These are phyloP conservation scores for Chlorociboria aeruginascens DNA, from an alignment of 495 filamentous ascomycete species.

Conservation along the genomic window DNA sequence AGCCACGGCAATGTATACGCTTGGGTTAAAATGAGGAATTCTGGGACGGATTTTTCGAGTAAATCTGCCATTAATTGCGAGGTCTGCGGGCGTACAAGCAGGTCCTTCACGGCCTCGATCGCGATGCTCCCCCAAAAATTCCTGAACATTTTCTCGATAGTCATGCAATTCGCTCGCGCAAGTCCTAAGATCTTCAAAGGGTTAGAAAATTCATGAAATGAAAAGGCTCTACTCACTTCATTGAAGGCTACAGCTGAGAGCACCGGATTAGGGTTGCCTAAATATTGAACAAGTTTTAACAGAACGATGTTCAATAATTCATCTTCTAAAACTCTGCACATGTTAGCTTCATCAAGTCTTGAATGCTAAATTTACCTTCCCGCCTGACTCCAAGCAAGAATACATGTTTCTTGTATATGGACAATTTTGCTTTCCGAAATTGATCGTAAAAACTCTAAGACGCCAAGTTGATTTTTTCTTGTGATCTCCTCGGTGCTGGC, in stretches of 20 bases:
- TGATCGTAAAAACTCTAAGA: conserved; percentile 55
- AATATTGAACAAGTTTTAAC: conserved; percentile 69
- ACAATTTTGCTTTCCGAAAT: conserved; percentile 53
- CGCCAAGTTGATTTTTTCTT: conserved; percentile 51
- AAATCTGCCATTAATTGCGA: conserved; percentile 70
- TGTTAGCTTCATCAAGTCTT: conserved; percentile 1
- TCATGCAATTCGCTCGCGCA: conserved; percentile 46
- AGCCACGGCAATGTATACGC: conserved; percentile 73
- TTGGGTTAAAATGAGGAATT: conserved; percentile 70
- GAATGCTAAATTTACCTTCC: conserved; percentile 27
- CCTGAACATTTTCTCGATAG: conserved; percentile 54
- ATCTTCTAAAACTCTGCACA: conserved; percentile 44
- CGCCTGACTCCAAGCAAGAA: conserved; percentile 73
- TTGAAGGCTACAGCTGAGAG: conserved; percentile 69
- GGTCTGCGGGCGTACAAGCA: conserved; percentile 68
- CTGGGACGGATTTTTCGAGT: conserved; percentile 54
- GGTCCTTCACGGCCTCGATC: conserved; percentile 65
- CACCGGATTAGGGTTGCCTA: conserved; percentile 72
- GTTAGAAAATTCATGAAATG: conserved; percentile 1
- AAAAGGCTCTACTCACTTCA: conserved; percentile 41
- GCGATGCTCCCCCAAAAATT: conserved; percentile 83
- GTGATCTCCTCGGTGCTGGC: conserved; percentile 30
- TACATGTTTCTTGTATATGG: conserved; percentile 66
- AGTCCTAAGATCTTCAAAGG: conserved; percentile 43
- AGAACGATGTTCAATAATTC: conserved; percentile 79